Evolutionary conservation across 305 asterid genomes (phyloP), one percentile per base, ranked within the genome.

Genomic region (Solanum hybrid): DNA sequence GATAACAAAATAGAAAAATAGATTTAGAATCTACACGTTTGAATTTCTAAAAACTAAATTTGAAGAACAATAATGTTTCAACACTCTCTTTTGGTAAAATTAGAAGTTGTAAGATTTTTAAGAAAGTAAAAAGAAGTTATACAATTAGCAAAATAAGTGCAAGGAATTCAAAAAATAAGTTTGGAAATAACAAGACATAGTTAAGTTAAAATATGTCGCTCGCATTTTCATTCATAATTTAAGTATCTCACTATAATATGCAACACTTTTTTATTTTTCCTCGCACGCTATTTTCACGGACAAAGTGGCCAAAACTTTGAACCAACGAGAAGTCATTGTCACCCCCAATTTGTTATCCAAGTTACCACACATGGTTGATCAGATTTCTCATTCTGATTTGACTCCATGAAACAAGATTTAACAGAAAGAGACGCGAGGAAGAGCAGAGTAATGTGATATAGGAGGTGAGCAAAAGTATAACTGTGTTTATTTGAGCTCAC

Each of bases 391-490:
- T 6, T 51, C 4, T 51, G 66, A 51, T 51, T 51, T 56, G 66
- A 56, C 66, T 56, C n/a, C 66, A 56, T 51, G 66, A 56, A 17
- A 17, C 10, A 56, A 56, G 66, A 56, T 56, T 56, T 35, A n/a
- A 66, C 29, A 22, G 73, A n/a, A n/a, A 10, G 73, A n/a, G 73
- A 56, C 24, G 69, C 0, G 3, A 66, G 27, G 27, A 24, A 24
- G 14, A 22, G 0, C 2, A 60, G 27, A 60, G 10, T 22, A 60
- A 60, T 7, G 0, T 60, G 12, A 51, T 51, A 60, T 0, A 8
- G 11, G 72, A 64, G 72, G 13, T 19, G 26, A 64, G 11, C 2
- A 64, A 8, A 64, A n/a, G 6, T 4, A 22, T 64, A 64, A 4
- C 13, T 10, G 12, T 66, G 75, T 66, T 72, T 72, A 27, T 27